These are phyloP conservation scores for Pelargonium citronellum DNA, from an alignment of 441 rosid genomes.

Conservation along the genomic window DNA sequence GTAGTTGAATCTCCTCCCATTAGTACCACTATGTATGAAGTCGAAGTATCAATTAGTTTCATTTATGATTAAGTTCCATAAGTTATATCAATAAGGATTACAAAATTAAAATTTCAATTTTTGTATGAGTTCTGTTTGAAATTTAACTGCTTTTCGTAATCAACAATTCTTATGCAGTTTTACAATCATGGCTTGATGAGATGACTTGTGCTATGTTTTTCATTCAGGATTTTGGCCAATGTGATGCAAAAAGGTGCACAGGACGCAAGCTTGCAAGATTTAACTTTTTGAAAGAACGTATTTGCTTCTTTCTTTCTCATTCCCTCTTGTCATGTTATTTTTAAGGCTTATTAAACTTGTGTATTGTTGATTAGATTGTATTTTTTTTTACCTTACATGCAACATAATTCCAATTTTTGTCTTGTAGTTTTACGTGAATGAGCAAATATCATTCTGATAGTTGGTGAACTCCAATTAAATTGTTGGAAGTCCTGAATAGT, in stretches of 20 bases:
- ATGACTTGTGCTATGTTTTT: constrained; percentile 21
- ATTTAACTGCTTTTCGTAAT: neutral
- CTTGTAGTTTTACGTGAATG: no score
- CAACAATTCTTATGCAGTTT: neutral
- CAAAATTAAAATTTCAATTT: neutral
- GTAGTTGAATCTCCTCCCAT: neutral
- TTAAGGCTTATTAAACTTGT: neutral
- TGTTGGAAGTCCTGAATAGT: no score
- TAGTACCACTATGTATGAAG: neutral
- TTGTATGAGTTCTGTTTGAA: neutral
- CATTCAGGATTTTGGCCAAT: constrained; percentile 86
- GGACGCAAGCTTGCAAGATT: constrained; percentile 94
- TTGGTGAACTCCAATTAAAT: no score
- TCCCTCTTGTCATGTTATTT: neutral
- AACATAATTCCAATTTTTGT: no score
- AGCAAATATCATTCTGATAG: no score
- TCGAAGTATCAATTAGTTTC: neutral
- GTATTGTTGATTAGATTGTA: neutral
- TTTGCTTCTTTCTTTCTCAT: constrained; percentile 18
- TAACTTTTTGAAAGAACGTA: constrained; percentile 76
- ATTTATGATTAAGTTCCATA: neutral
- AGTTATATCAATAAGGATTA: neutral
- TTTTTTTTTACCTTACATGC: neutral
- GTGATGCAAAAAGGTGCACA: constrained; percentile 94
- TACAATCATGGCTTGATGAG: neutral